A percentile compares a stretch with the other conserved stretches of the same genome.
Evolutionary conservation across 768 basidiomycete genomes (phyloP).

Genomic region (Daedaleopsis nitida): DNA sequence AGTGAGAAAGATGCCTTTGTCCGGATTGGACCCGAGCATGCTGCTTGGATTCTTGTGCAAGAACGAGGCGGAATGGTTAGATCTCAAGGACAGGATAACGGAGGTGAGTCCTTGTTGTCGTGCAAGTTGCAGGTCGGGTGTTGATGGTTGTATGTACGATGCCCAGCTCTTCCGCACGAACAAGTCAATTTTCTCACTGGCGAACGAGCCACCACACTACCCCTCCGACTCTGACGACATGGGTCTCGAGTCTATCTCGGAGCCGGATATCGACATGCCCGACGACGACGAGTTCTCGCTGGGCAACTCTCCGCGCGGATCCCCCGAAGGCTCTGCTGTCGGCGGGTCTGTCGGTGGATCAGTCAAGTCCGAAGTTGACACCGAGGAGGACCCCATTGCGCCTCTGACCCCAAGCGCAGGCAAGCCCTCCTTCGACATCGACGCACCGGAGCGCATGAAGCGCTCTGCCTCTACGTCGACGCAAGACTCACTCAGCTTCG

Average conservation of each 20-base stretch:
- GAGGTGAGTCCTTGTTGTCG: slow-evolving; percentile 55
- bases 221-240: slow-evolving; percentile 74
- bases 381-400: slow-evolving; percentile 71
- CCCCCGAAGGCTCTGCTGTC: slow-evolving; percentile 34
- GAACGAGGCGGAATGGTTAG: slow-evolving; percentile 83
- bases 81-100: slow-evolving; percentile 69
- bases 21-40: slow-evolving; percentile 95
- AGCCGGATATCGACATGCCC: slow-evolving; percentile 66
- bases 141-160: not conserved
- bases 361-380: slow-evolving; percentile 60
- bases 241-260: slow-evolving; percentile 83
- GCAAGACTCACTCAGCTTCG: slow-evolving; percentile 38
- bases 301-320: slow-evolving; percentile 15
- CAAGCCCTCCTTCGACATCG: slow-evolving; percentile 27
- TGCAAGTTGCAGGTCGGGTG: not conserved
- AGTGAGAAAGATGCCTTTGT: slow-evolving; percentile 91
- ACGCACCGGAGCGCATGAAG: slow-evolving; percentile 28
- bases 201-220: slow-evolving; percentile 89
- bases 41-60: slow-evolving; percentile 88
- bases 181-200: slow-evolving; percentile 81
- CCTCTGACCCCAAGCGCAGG: slow-evolving; percentile 70
- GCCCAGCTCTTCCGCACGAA: slow-evolving; percentile 44
- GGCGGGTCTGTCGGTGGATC: slow-evolving; percentile 39
- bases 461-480: slow-evolving; percentile 24
- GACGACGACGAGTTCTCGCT: slow-evolving; percentile 60